These are phyloP conservation scores for Aspergillus pseudoviridinutans DNA, from an alignment of 2,329 filamentous ascomycete species.

Conservation along the genomic window DNA sequence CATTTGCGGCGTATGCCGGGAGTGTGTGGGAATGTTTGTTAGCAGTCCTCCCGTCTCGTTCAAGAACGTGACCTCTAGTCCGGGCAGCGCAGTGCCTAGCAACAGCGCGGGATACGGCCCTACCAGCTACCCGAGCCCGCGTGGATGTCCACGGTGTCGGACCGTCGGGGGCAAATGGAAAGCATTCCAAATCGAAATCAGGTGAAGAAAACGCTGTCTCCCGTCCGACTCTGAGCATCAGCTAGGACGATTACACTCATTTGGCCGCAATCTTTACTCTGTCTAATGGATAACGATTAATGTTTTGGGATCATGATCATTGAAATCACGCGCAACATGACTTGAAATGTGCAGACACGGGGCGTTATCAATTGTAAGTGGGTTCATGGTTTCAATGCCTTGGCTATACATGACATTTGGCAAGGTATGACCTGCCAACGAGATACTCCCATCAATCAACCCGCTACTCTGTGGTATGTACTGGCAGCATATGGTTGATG, in stretches of 20 bases:
- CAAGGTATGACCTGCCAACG: background rate
- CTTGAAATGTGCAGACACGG: background rate
- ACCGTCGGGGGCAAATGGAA: constrained; percentile 47
- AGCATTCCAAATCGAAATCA: constrained; percentile 46
- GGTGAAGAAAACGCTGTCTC: constrained; percentile 22
- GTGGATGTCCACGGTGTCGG: constrained; percentile 45
- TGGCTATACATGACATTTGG: background rate
- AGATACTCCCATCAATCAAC: background rate
- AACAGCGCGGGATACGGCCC: constrained; percentile 25
- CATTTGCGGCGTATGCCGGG: constrained; percentile 85
- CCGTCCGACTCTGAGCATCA: background rate
- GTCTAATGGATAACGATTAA: background rate
- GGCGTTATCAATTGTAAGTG: background rate
- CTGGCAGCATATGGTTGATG: background rate
- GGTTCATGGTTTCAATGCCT: background rate
- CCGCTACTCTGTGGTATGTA: background rate
- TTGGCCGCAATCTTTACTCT: background rate
- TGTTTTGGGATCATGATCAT: background rate
- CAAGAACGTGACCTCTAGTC: constrained; percentile 32
- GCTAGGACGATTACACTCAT: background rate
- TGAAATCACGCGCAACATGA: background rate
- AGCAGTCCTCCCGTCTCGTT: constrained; percentile 39
- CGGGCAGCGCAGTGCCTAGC: constrained; percentile 24
- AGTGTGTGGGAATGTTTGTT: constrained; percentile 63
- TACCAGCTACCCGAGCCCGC: constrained; percentile 36